Percentiles rank a stretch among this genome's conserved stretches.
phyloP scores from a whole-genome alignment of 768 basidiomycete species.

The Pseudohyphozyma bogoriensis region DNA sequence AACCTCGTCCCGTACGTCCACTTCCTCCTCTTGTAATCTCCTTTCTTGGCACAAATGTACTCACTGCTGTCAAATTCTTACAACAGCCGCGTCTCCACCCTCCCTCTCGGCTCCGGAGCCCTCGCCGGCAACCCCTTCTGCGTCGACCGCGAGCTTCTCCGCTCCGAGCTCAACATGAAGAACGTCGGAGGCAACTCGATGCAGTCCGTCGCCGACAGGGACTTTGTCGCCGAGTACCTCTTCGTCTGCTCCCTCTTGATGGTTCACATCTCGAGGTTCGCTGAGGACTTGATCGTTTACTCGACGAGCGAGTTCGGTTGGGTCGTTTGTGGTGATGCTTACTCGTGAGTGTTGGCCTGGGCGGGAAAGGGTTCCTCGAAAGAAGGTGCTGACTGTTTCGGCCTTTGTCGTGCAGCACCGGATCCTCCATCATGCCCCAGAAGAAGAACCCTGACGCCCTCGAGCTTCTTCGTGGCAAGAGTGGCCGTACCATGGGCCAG shows the following conservation, averaged over 20 bases:
- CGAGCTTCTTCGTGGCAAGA: constrained; percentile 88
- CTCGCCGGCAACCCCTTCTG: constrained; percentile 93
- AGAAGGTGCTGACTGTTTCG: no score
- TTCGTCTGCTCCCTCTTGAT: constrained; percentile 91
- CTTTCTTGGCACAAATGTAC: not conserved
- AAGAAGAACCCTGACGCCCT: constrained; percentile 98
- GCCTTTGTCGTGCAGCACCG: constrained; percentile 53
- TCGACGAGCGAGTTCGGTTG: constrained; percentile 97
- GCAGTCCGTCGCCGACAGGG: constrained; percentile 88
- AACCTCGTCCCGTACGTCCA: constrained; percentile 29
- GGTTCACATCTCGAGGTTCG: constrained; percentile 86
- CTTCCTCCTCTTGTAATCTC: not conserved
- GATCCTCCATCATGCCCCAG: constrained; percentile 99
- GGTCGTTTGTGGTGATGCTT: constrained; percentile 89
- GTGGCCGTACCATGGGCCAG: constrained; percentile 86
- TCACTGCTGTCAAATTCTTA: constrained; percentile 31
- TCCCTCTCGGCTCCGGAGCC: constrained; percentile 87
- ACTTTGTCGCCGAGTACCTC: constrained; percentile 93
- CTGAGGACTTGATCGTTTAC: constrained; percentile 93
- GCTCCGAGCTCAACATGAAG: constrained; percentile 75
- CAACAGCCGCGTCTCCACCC: constrained; percentile 73
- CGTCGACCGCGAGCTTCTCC: constrained; percentile 86
- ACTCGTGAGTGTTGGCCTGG: constrained; percentile 74
- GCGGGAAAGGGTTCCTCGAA: no score
- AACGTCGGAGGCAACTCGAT: constrained; percentile 90